Percentiles rank a stretch among this genome's conserved stretches.
Evolutionary conservation across 2,329 filamentous ascomycete species (phyloP).

Genomic region (Sclerotinia glacialis): DNA sequence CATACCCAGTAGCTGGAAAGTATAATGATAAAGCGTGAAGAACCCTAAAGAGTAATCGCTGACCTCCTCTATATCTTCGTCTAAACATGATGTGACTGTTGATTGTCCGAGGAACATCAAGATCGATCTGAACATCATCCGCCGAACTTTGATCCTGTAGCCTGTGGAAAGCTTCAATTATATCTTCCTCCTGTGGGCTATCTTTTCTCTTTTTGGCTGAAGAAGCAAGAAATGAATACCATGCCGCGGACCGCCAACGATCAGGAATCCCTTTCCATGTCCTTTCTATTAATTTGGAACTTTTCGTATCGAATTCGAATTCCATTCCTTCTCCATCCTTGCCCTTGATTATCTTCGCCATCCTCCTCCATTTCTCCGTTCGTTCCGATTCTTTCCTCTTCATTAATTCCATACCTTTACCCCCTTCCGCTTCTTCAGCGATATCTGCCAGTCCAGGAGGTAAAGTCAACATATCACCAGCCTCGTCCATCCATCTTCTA

Average conservation of each 20-base stretch:
- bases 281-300: slow-evolving; percentile 81
- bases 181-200: slow-evolving; percentile 64
- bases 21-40: slow-evolving; percentile 89
- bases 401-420: slow-evolving; percentile 52
- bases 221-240: slow-evolving; percentile 85
- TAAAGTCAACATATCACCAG: slow-evolving; percentile 63
- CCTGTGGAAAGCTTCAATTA: slow-evolving; percentile 69
- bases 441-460: slow-evolving; percentile 56
- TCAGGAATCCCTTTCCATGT: slow-evolving; percentile 99
- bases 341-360: slow-evolving; percentile 57
- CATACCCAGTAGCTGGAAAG: slow-evolving; percentile 87
- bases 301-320: slow-evolving; percentile 76
- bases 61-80: slow-evolving; percentile 83
- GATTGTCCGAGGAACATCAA: slow-evolving; percentile 94
- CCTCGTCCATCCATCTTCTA: slow-evolving; percentile 60
- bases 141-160: slow-evolving; percentile 72
- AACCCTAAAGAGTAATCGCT: slow-evolving; percentile 87
- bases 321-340: slow-evolving; percentile 56
- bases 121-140: slow-evolving; percentile 94
- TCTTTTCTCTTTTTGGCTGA: slow-evolving; percentile 66
- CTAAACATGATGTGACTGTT: slow-evolving; percentile 97
- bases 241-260: slow-evolving; percentile 87
- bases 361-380: slow-evolving; percentile 65
- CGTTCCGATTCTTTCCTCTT: slow-evolving; percentile 63
- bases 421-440: slow-evolving; percentile 53